Evolutionary conservation across 805 yeast species (phyloP).

Genomic region (Candida ponderosae): DNA sequence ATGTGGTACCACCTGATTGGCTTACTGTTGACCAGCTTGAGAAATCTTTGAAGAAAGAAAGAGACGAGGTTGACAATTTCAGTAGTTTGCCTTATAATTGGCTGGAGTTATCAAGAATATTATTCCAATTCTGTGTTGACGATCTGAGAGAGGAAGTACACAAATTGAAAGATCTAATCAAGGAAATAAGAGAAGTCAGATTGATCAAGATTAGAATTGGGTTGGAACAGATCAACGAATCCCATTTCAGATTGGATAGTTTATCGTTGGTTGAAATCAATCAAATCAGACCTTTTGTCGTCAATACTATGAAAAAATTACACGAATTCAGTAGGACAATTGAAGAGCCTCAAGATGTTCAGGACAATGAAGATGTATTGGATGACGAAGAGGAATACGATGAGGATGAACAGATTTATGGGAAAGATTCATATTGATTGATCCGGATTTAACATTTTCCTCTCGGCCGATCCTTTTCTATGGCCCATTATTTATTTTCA

Average conservation of each 20-base stretch:
- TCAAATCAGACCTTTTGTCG: conserved; percentile 77
- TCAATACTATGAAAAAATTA: conserved; percentile 74
- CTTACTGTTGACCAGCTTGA: conserved; percentile 47
- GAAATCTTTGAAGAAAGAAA: conserved; percentile 59
- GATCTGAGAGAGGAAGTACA: conserved; percentile 72
- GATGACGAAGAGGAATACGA: conserved; percentile 5
- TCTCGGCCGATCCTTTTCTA: no score
- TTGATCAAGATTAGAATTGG: conserved; percentile 78
- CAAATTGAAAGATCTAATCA: conserved; percentile 59
- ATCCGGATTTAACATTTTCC: no score
- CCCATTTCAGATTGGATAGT: conserved; percentile 77
- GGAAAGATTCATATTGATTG: neutral
- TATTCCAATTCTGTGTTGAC: conserved; percentile 63
- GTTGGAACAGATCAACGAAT: conserved; percentile 66
- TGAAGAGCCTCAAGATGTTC: conserved; percentile 9
- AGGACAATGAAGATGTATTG: conserved; percentile 6
- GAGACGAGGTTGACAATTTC: conserved; percentile 47
- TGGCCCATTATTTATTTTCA: no score
- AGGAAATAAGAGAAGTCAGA: conserved; percentile 80
- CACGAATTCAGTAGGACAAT: conserved; percentile 41
- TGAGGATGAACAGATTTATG: conserved; percentile 1
- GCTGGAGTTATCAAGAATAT: conserved; percentile 71
- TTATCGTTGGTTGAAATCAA: conserved; percentile 79
- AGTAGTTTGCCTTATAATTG: conserved; percentile 79
- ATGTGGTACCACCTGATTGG: conserved; percentile 85